Base-by-base conservation (phyloP, 2,329 filamentous ascomycete species). In the Sodiomyces alkalinus region DNA sequence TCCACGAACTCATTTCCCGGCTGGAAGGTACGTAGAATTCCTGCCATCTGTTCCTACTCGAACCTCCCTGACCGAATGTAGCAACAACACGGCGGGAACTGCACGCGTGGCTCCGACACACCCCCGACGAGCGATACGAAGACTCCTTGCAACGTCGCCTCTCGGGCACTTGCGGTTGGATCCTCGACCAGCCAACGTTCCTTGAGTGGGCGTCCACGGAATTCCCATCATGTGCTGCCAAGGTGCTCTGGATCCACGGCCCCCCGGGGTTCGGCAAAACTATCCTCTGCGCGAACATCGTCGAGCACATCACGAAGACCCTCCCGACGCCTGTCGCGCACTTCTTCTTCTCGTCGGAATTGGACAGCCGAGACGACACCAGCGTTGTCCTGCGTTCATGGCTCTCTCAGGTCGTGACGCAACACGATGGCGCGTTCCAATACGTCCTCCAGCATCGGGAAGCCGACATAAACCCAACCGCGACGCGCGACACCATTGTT, bases 231-330 rank as follows among this genome's bases (percentile, higher is more conserved):
- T n/a, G n/a, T n/a, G 18, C 16, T 3, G 9, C 22, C 6, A 41
- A 39, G 7, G 0, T 50, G 2, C 32, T 54, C 1, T 55, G 51
- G 51, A 40, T 53, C 10, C 35, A 46, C 20, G 47, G 47, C 2
- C 40, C 39, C 15, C 31, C 44, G 16, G 45, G 49, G 0, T 51
- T 46, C 11, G 49, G 49, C 2, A 55, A 55, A 31, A 55, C 50
- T 0, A 22, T 52, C 1, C 33, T 53, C 0, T 46, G 46, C 28
- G 41, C 51, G 2, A 38, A 32, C 6, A 19, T 55, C 0, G 29
- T 48, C 1, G 24, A 52, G 8, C 20, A 47, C 18, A 10, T 54
- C 0, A 25, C 28, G 0, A 6, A 21, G 0, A 25, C 11, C 0
- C 19, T 31, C 0, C 5, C 32, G 0, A 24, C 24, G 0, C 39